Conservation (phyloP, 768 basidiomycete genomes). For the Kwoniella bestiolae region DNA sequence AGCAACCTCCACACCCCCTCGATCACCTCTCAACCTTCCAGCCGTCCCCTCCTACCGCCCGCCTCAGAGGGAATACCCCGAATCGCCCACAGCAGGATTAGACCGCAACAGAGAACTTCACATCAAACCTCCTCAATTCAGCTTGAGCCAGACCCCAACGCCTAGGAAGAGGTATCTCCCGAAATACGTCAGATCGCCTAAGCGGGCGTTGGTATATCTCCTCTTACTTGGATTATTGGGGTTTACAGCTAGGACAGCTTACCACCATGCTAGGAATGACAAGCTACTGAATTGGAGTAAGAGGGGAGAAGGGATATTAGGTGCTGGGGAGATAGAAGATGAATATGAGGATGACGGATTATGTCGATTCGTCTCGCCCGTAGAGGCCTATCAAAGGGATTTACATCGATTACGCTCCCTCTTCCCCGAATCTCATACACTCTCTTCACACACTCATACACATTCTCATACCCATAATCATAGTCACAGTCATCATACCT, state of each 20-base stretch:
- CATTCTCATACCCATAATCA: constrained; percentile 17
- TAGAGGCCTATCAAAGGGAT: constrained; percentile 53
- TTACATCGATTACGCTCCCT: constrained; percentile 38
- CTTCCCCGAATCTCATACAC: constrained; percentile 10
- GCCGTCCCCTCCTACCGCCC: not conserved
- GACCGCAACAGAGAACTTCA: not conserved
- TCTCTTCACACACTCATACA: constrained; percentile 10
- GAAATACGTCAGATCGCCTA: constrained; percentile 19
- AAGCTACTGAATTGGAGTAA: constrained; percentile 9
- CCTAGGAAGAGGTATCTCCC: constrained; percentile 13
- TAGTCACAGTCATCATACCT: constrained; percentile 34
- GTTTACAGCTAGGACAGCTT: not conserved
- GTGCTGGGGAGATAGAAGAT: not conserved
- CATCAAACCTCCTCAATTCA: constrained; percentile 13
- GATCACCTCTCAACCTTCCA: constrained; percentile 3
- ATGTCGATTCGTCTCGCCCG: constrained; percentile 48
- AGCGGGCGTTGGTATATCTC: constrained; percentile 8
- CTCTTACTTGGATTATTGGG: constrained; percentile 11
- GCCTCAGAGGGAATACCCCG: constrained; percentile 20
- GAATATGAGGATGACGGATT: constrained; percentile 27
- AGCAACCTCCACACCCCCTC: constrained; percentile 21
- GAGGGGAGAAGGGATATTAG: not conserved
- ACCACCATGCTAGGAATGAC: not conserved
- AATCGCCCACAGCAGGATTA: constrained; percentile 24
- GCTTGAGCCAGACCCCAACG: constrained; percentile 13